Evolutionary conservation across 164 flowering plant genomes (phyloP).

Genomic region (Vitis cinerea): DNA sequence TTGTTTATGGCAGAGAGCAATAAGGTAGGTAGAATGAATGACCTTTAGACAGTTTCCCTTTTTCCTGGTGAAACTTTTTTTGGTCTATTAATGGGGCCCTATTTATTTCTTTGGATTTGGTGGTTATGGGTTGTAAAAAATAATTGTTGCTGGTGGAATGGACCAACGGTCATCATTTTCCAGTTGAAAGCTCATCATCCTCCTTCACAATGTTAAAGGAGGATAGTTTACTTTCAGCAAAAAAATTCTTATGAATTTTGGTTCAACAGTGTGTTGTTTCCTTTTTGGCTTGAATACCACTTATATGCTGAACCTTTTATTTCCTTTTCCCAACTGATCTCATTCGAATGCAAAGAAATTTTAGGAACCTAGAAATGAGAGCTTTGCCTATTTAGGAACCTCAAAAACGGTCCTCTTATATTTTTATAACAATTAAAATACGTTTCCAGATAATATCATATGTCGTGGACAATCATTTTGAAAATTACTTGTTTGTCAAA

Average conservation of each 20-base stretch:
- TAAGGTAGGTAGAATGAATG: conserved; percentile 19
- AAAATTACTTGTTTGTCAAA: too few species aligned
- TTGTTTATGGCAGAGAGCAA: conserved; percentile 22
- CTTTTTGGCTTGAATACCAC: background rate
- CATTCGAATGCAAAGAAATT: too few species aligned
- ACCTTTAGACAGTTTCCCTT: background rate
- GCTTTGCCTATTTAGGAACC: too few species aligned
- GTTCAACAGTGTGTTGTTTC: background rate
- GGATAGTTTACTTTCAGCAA: background rate
- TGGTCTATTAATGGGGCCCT: conserved; percentile 2
- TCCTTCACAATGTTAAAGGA: conserved; percentile 3
- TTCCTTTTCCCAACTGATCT: too few species aligned
- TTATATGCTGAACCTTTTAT: too few species aligned
- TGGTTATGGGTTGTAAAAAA: conserved; percentile 30
- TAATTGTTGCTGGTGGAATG: conserved; percentile 23
- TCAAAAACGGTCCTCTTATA: too few species aligned
- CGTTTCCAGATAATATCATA: too few species aligned
- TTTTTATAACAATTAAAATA: too few species aligned
- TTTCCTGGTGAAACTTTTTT: background rate
- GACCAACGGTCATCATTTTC: conserved; percentile 5
- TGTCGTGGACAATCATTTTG: too few species aligned
- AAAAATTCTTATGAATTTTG: conserved; percentile 4
- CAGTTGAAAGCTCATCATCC: background rate
- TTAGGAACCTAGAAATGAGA: too few species aligned
- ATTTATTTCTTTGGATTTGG: conserved; percentile 15